A percentile compares a stretch with the other conserved stretches of the same genome.
phyloP scores from a whole-genome alignment of 75 land plant species.

The Isoetes taiwanensis region DNA sequence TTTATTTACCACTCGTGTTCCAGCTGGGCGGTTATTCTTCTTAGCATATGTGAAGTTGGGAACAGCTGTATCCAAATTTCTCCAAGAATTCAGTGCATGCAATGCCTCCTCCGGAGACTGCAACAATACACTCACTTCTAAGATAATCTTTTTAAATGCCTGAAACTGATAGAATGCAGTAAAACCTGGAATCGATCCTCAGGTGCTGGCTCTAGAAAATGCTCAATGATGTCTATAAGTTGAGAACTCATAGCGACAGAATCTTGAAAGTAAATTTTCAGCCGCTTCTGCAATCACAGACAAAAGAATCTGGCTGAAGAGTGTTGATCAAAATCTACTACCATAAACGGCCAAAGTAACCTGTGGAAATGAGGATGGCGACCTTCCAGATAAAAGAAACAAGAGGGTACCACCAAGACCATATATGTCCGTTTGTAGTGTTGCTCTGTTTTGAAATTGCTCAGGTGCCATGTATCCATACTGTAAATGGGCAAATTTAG shows the following conservation, averaged over 20 bases:
- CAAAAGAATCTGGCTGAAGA: not conserved
- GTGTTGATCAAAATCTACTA: too few relatives aligned
- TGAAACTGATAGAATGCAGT: not conserved
- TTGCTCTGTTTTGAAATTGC: slow-evolving; percentile 41
- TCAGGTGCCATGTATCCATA: slow-evolving; percentile 56
- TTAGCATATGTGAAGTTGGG: not conserved
- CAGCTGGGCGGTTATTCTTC: slow-evolving; percentile 14
- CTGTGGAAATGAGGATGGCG: slow-evolving; percentile 41
- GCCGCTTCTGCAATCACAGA: slow-evolving; percentile 21
- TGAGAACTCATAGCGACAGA: slow-evolving; percentile 15
- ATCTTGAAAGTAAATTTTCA: slow-evolving; percentile 31
- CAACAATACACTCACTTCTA: slow-evolving; percentile 2
- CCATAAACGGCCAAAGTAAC: not conserved
- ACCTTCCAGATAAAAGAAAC: slow-evolving; percentile 28
- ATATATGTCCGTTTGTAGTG: slow-evolving; percentile 37
- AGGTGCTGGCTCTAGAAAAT: slow-evolving; percentile 38
- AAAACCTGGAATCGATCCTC: slow-evolving; percentile 39
- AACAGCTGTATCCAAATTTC: not conserved
- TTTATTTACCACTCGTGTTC: slow-evolving; percentile 35
- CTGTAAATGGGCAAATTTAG: slow-evolving; percentile 8
- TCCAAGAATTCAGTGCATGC: slow-evolving; percentile 9
- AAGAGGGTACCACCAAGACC: slow-evolving; percentile 35
- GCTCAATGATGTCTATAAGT: slow-evolving; percentile 20
- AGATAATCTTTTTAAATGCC: not conserved
- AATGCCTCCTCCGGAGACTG: slow-evolving; percentile 32